Percentiles rank a stretch among this genome's conserved stretches.
phyloP scores from a whole-genome alignment of 441 rosid species.

The Jatropha multifida region DNA sequence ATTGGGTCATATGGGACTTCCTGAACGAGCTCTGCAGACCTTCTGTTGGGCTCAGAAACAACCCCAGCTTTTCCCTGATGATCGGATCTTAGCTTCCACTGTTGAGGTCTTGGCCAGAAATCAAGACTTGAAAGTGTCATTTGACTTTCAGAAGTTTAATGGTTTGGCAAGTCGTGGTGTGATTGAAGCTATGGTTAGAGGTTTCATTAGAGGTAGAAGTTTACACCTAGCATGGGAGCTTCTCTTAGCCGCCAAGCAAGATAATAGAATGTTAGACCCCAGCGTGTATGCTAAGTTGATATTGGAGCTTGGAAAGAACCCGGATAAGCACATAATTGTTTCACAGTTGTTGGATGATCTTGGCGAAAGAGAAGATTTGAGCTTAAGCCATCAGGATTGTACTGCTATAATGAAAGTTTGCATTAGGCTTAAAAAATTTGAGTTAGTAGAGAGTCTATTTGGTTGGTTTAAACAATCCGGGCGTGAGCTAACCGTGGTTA shows the following conservation, averaged over 20 bases:
- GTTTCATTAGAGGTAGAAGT: constrained; percentile 70
- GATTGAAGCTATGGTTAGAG: constrained; percentile 80
- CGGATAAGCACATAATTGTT: constrained; percentile 60
- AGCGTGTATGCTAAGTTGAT: constrained; percentile 67
- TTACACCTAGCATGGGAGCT: constrained; percentile 70
- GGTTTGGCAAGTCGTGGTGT: constrained; percentile 58
- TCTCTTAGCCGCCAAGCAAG: constrained; percentile 46
- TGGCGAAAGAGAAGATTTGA: constrained; percentile 62
- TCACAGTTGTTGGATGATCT: constrained; percentile 58
- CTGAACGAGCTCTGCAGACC: constrained; percentile 70
- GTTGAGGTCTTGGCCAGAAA: constrained; percentile 72
- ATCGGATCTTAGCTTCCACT: constrained; percentile 60
- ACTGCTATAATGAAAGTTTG: constrained; percentile 84
- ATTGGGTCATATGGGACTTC: constrained; percentile 71
- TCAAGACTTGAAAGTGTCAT: constrained; percentile 58
- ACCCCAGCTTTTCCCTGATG: constrained; percentile 66
- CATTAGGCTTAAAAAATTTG: constrained; percentile 52
- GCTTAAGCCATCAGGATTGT: constrained; percentile 69
- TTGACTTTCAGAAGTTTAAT: constrained; percentile 47
- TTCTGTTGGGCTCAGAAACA: constrained; percentile 81
- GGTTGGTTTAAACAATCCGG: constrained; percentile 65
- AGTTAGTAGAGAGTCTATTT: constrained; percentile 60
- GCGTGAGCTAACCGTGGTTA: constrained; percentile 59
- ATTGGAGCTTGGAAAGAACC: constrained; percentile 68
- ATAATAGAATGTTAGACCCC: constrained; percentile 56